Evolutionary conservation across 169 alveolate species (phyloP), one percentile per base, ranked within the genome.

Genomic region (Cryptosporidium viatorum): DNA sequence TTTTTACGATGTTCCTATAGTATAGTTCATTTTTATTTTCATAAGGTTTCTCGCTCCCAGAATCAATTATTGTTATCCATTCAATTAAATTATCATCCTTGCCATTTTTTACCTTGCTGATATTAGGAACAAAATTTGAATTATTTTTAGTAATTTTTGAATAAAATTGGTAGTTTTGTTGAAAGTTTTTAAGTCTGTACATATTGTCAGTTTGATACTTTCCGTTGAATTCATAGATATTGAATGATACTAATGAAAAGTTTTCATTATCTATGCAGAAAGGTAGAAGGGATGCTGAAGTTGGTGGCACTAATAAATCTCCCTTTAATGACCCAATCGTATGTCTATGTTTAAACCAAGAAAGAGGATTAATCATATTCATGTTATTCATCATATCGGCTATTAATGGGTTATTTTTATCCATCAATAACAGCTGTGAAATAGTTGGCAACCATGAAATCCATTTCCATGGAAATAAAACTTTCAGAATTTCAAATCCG

Each of bases 301-400:
- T 80, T 37, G 89, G 89, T 43, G 89, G 89, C n/a, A 80, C 89
- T 43, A 80, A 29, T 37, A 80, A 43, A 80, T 80, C 89, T 35
- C 89, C 89, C 45, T 80, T 80, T 37, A 80, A 60, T 16, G 89
- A 80, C 23, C 89, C 89, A 80, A 80, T 62, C 4, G 89, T 70
- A 65, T 80, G 89, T 21, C 89, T 60, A n/a, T 80, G 89, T 31
- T 67, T 80, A 45, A 80, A 80, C 89, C 89, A 80, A 26, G 89
- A 80, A 37, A 80, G 51, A 45, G 89, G 89, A 62, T 80, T 16
- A 62, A 80, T 80, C 75, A 80, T 62, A 18, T 80, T 67, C 73
- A 80, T 62, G 26, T 67, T 80, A 62, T 59, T 80, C 73, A 65
- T 80, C 89, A 80, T 80, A 21, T 62, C 70, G 9, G 29, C 37